Conservation (phyloP, 2,329 filamentous ascomycete genomes). For the Talaromyces sp. region DNA sequence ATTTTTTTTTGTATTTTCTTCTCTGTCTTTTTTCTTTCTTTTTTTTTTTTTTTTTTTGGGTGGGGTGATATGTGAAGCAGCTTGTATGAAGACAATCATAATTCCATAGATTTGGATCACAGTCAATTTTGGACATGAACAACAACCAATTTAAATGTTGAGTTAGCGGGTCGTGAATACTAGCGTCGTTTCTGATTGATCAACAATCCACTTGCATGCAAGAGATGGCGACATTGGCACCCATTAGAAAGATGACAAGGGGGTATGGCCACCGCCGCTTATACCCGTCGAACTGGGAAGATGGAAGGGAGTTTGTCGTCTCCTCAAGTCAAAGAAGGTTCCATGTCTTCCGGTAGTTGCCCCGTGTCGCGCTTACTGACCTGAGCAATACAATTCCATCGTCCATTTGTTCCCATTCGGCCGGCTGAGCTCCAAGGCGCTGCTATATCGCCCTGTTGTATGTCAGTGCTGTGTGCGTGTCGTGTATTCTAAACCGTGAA, state of each 20-base stretch:
- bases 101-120: not conserved
- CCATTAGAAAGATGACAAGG: not conserved
- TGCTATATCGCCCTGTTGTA: no score
- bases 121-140: not conserved
- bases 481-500: no score
- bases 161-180: not conserved
- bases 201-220: not conserved
- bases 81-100: not conserved
- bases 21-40: not conserved
- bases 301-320: not conserved
- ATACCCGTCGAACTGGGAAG: not conserved
- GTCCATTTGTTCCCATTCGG: not conserved
- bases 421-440: not conserved
- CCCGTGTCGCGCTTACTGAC: slow-evolving; percentile 7
- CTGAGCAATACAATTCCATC: not conserved
- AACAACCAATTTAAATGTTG: not conserved
- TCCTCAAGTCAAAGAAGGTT: slow-evolving; percentile 3
- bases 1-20: not conserved
- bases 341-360: slow-evolving; percentile 3
- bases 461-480: no score
- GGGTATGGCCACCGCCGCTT: not conserved
- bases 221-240: not conserved
- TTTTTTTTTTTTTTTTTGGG: no score
- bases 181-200: slow-evolving; percentile 4
- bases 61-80: not conserved